Evolutionary conservation across 1,139 yeast species (phyloP), one percentile per base, ranked within the genome.

Genomic region (Waltiozyma sp.): DNA sequence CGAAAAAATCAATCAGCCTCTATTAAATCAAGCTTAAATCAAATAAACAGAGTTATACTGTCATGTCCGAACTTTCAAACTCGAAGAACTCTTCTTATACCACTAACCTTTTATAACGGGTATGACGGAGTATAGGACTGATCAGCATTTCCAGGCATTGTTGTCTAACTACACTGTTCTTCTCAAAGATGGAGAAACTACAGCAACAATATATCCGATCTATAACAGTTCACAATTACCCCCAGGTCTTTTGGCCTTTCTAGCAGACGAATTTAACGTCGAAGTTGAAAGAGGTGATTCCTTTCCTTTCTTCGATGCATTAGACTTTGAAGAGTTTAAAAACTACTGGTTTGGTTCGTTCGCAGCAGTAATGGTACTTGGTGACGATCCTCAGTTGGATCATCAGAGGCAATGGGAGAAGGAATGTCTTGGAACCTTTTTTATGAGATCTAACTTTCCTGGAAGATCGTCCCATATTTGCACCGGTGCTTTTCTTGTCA

Each of bases 401-500:
- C 75, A 77, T 26, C 59, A 62, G 15, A 72, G 84, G 40, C 84
- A 82, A 50, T 86, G 96, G 96, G 94, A 86, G 51, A 82, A 85
- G 57, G 87, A 83, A 61, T 86, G 96, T 59, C 66, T 91, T 46
- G 97, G 96, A 1, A 73, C 87, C 2, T 88, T 88, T 57, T 78
- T 73, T 57, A 71, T 89, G 47, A 84, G 84, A 52, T 94, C 96
- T 5, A 85, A 87, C 55, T 91, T 82, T 57, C 95, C 96, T 0
- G 97, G 97, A 2, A 68, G 97, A 40, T 82, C 94, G 40, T 77
- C 94, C 0, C 97, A 89, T 60, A 81, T 91, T n/a, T 88, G 95
- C 54, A 86, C 95, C 0, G 95, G 87, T 2, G 83, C 82, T 28
- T 85, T 91, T 52, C 65, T 91, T 43, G 97, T 91, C 2, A 87